Conservation (phyloP, 169 alveolate species). For the Cystoisospora suis region DNA sequence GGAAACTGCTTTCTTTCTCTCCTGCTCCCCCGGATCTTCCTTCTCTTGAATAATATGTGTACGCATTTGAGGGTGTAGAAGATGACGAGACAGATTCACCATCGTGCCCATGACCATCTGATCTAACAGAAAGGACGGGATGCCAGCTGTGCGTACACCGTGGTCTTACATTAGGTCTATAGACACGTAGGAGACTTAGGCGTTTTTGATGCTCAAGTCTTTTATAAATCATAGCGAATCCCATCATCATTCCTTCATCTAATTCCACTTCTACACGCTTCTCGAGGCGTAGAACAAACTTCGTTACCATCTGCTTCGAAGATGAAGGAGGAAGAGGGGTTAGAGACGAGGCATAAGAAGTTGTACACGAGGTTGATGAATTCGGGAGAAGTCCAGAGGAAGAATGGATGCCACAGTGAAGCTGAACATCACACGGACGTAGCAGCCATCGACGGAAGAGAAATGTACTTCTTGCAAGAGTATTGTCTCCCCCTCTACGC, state of each 20-base stretch:
- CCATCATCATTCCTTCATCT: constrained; percentile 8
- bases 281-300: not conserved
- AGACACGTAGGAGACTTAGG: not conserved
- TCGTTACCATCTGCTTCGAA: not conserved
- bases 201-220: not conserved
- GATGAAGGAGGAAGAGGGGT: not conserved
- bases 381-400: not conserved
- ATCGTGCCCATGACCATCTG: too few species aligned
- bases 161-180: not conserved
- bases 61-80: too few species aligned
- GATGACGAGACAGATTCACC: too few species aligned
- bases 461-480: too few species aligned
- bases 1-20: not conserved
- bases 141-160: not conserved
- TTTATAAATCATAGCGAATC: not conserved
- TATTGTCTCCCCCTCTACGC: too few species aligned
- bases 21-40: not conserved
- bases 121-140: too few species aligned
- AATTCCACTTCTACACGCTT: not conserved
- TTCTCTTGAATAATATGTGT: not conserved
- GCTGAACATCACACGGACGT: not conserved
- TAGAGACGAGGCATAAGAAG: not conserved
- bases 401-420: not conserved
- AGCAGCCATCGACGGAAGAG: constrained; percentile 8
- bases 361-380: not conserved